Conservation (phyloP, 768 basidiomycete species). For the Auriscalpium orientale region DNA sequence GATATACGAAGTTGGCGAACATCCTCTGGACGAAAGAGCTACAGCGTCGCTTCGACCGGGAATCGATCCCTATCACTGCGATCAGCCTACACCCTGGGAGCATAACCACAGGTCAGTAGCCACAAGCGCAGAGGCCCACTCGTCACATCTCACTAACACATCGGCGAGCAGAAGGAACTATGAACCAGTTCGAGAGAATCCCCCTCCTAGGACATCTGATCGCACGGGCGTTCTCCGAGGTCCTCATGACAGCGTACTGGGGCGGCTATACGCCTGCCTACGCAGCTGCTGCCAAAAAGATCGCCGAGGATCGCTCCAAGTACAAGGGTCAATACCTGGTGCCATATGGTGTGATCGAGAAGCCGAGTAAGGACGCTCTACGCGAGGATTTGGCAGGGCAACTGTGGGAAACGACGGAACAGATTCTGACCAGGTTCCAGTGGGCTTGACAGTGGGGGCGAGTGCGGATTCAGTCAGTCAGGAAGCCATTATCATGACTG, state of each 20-base stretch:
- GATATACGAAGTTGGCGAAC: slow-evolving; percentile 42
- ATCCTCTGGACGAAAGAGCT: slow-evolving; percentile 43
- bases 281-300: slow-evolving; percentile 31
- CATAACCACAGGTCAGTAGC: slow-evolving; percentile 28
- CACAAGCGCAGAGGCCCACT: neutral
- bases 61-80: slow-evolving; percentile 30
- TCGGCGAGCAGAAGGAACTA: slow-evolving; percentile 9
- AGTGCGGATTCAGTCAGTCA: too few relatives aligned
- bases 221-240: slow-evolving; percentile 11
- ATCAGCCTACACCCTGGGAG: slow-evolving; percentile 37
- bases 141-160: neutral
- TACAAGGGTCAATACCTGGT: slow-evolving; percentile 32
- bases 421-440: too few relatives aligned
- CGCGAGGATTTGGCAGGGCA: slow-evolving; percentile 30
- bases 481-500: too few relatives aligned
- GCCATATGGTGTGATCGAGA: slow-evolving; percentile 26
- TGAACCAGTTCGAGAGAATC: slow-evolving; percentile 11
- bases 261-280: slow-evolving; percentile 32
- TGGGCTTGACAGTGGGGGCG: too few relatives aligned
- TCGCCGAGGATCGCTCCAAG: slow-evolving; percentile 25
- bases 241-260: slow-evolving; percentile 23
- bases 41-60: slow-evolving; percentile 36
- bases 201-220: slow-evolving; percentile 2
- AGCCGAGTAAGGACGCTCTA: slow-evolving; percentile 22
- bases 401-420: slow-evolving; percentile 31